Conservation (phyloP, 257 asterid species). For the Jacaranda copaia region DNA sequence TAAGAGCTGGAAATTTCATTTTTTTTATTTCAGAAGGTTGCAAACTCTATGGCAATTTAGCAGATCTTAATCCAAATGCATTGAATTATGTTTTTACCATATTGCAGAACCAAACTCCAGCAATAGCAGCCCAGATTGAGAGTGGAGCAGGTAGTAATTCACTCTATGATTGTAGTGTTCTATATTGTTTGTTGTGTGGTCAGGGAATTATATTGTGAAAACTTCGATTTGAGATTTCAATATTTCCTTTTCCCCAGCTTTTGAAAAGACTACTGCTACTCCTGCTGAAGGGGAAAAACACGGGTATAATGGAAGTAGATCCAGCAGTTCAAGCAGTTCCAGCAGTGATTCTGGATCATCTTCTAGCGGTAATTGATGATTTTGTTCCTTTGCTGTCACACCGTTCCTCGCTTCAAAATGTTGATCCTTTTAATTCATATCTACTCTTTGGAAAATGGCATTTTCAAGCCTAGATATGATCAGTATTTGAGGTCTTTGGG, state of each 20-base stretch:
- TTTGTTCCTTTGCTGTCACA: background rate
- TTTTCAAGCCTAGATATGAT: background rate
- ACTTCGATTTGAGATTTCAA: constrained; percentile 16
- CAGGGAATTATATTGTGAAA: constrained; percentile 14
- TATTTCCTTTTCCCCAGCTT: constrained; percentile 40
- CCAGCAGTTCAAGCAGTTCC: constrained; percentile 95
- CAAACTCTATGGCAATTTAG: background rate
- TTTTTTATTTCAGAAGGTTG: background rate
- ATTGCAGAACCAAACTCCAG: constrained; percentile 59
- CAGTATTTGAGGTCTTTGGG: background rate
- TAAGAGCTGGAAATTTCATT: constrained; percentile 42
- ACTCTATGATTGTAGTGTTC: background rate
- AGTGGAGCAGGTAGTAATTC: constrained; percentile 48
- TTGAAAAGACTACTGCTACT: constrained; percentile 49
- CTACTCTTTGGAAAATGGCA: background rate
- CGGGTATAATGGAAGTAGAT: constrained; percentile 54
- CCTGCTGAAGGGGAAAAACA: constrained; percentile 53
- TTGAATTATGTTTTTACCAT: constrained; percentile 21
- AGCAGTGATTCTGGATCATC: constrained; percentile 94
- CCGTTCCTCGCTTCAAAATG: background rate
- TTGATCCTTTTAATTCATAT: background rate
- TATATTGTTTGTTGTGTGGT: background rate
- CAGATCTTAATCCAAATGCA: background rate
- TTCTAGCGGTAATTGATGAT: constrained; percentile 68
- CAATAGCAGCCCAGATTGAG: constrained; percentile 43